Percentiles rank a stretch among this genome's conserved stretches.
Conservation (phyloP, 352 stramenopile species). For the Phytophthora pluvialis region DNA sequence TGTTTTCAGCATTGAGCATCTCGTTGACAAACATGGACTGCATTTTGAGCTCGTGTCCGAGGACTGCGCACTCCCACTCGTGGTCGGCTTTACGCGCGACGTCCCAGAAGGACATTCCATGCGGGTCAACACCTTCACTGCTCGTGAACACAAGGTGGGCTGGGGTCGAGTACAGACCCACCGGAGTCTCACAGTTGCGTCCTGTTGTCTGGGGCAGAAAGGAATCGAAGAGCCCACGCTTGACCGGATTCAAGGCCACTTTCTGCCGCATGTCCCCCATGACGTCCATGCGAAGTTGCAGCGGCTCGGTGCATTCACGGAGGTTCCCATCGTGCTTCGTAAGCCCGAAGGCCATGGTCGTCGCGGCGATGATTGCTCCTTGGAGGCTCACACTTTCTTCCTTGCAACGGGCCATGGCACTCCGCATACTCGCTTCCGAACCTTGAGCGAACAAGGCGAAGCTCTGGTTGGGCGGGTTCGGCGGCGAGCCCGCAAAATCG, state of each 20-base stretch:
- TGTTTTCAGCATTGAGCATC: conserved; percentile 51
- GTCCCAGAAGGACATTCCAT: conserved; percentile 56
- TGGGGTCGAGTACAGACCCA: conserved; percentile 57
- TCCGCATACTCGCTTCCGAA: conserved; percentile 47
- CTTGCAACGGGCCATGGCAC: conserved; percentile 43
- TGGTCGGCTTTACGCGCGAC: conserved; percentile 56
- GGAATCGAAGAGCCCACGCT: conserved; percentile 19
- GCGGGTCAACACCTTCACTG: conserved; percentile 48
- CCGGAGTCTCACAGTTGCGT: conserved; percentile 26
- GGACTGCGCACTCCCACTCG: conserved; percentile 46
- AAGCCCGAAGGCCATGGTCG: conserved; percentile 55
- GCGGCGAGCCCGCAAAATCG: conserved; percentile 44
- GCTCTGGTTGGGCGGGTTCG: conserved; percentile 49
- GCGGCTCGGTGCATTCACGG: conserved; percentile 21
- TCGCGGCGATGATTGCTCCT: conserved; percentile 50
- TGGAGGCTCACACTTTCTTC: conserved; percentile 51
- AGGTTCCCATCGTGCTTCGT: conserved; percentile 41
- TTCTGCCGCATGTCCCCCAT: conserved; percentile 50
- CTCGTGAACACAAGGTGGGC: conserved; percentile 58
- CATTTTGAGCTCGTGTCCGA: conserved; percentile 66
- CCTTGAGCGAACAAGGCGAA: conserved; percentile 54
- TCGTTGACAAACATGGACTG: conserved; percentile 72
- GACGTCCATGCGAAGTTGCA: conserved; percentile 63
- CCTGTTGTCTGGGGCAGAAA: conserved; percentile 10
- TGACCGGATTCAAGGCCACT: conserved; percentile 25